phyloP scores from a whole-genome alignment of 2,329 filamentous ascomycete genomes.

The Pestalotiopsis sp. region DNA sequence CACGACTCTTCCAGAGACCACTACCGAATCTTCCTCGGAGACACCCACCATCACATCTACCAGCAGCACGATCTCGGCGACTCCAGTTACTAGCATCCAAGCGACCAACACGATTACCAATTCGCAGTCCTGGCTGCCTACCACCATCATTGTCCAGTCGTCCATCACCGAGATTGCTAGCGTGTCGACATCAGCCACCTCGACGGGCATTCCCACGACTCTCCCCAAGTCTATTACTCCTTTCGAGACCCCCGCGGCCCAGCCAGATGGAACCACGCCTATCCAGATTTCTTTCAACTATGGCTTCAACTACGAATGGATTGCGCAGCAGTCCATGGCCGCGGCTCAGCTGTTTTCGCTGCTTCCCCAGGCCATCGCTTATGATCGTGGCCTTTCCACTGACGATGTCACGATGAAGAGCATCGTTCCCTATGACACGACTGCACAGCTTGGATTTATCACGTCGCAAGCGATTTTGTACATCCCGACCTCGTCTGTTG shows the following conservation, averaged over 20 bases:
- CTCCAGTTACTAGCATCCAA: constrained; percentile 39
- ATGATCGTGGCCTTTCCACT: constrained; percentile 60
- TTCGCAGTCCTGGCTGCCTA: constrained; percentile 54
- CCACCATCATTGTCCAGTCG: constrained; percentile 62
- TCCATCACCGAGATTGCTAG: constrained; percentile 43
- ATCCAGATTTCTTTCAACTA: constrained; percentile 86
- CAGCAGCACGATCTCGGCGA: constrained; percentile 18
- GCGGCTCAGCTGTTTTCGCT: constrained; percentile 84
- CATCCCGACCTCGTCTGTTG: constrained; percentile 72
- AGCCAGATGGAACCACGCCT: constrained; percentile 67
- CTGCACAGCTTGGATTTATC: constrained; percentile 70
- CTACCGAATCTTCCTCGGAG: constrained; percentile 12
- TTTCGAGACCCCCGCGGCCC: constrained; percentile 51
- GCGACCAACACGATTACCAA: constrained; percentile 46
- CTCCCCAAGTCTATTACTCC: constrained; percentile 79
- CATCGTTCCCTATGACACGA: constrained; percentile 78
- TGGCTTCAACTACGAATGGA: constrained; percentile 82
- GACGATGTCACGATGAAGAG: constrained; percentile 67
- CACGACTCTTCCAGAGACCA: constrained; percentile 19
- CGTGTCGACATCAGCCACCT: constrained; percentile 43
- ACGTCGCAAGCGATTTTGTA: constrained; percentile 79
- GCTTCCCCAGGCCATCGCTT: constrained; percentile 71
- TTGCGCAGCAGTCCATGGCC: constrained; percentile 70
- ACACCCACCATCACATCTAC: constrained; percentile 13
- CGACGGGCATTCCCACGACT: constrained; percentile 62